Evolutionary conservation across 2,329 filamentous ascomycete genomes (phyloP), one percentile per base, ranked within the genome.

Genomic region (Hypoxylon sp.): DNA sequence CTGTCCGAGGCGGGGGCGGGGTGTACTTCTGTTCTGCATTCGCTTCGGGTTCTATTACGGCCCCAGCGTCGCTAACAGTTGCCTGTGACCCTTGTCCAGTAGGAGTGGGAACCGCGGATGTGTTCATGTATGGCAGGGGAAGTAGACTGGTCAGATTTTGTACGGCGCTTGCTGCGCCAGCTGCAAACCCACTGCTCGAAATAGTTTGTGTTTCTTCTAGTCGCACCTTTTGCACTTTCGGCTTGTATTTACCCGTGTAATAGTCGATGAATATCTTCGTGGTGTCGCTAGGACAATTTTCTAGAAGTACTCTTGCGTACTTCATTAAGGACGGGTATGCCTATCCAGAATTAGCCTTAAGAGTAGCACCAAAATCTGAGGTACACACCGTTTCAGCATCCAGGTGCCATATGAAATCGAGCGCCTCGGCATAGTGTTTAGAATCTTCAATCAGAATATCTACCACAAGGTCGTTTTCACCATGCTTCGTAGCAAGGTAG

Each of bases 391-490:
- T 84, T 71, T 91, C 89, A 0, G 95, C 91, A 53, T 97, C 92
- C 60, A 98, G 83, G 13, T 92, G 90, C 89, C 93, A 96, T 63
- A 98, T 96, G 73, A 97, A 99, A 70, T 94, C 89, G 13, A 99
- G 84, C 0, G 96, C 95, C 76, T 97, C 94, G 0, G 86, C 86
- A 76, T 97, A 98, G 72, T 92, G 91, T 78, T 97, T 96, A 0
- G 95, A 94, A 74, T 99, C 95, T 76, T 99, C 96, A 55, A 99
- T 94, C 56, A 99, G 79, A 51, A 99, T 97, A 76, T 98, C 95
- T 3, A 98, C 93, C 0, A 99, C 96, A 65, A 98, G 84, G 63
- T 97, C 94, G 70, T 93, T 93, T 78, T 99, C 96, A 5, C 93
- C 92, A 75, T 99, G 94, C 79, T 98, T 95, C 64, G 94, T 93